A percentile compares a stretch with the other conserved stretches of the same genome.
Evolutionary conservation across 1,139 yeast genomes (phyloP).

Genomic region (Blastobotrys raffinosifermentans): DNA sequence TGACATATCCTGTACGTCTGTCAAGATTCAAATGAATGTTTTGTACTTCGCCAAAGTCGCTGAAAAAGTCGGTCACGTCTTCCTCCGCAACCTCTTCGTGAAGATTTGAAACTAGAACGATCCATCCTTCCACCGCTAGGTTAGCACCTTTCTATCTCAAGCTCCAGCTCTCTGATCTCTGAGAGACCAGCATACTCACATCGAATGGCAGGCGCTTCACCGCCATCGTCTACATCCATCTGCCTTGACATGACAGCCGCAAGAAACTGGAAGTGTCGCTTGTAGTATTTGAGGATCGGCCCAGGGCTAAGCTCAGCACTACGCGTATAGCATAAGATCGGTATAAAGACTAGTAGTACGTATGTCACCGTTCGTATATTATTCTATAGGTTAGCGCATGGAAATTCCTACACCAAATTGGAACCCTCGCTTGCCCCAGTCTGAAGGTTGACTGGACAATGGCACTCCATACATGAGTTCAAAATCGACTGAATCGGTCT

Average conservation of each 20-base stretch:
- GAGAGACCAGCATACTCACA: too few species aligned
- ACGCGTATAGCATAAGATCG: not conserved
- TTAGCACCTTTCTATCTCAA: too few species aligned
- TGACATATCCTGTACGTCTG: conserved; percentile 40
- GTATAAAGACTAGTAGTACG: not conserved
- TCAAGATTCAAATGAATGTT: conserved; percentile 40
- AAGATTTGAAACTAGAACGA: conserved; percentile 37
- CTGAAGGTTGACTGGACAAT: conserved; percentile 55
- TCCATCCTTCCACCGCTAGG: conserved; percentile 40
- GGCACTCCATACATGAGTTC: conserved; percentile 86
- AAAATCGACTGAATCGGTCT: conserved; percentile 84
- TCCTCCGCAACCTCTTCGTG: conserved; percentile 46
- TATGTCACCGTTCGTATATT: not conserved
- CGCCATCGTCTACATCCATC: not conserved
- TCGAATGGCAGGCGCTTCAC: not conserved
- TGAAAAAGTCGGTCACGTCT: conserved; percentile 38
- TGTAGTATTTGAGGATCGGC: not conserved
- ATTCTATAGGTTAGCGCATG: conserved; percentile 33
- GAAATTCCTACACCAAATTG: conserved; percentile 91
- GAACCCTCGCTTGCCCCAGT: conserved; percentile 70
- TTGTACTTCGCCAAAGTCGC: conserved; percentile 38
- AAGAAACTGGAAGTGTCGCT: not conserved
- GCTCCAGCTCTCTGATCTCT: too few species aligned
- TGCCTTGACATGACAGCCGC: not conserved
- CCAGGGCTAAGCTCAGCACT: too few species aligned